Evolutionary conservation across 768 basidiomycete genomes (phyloP).

Genomic region (Lyophyllum atratum): DNA sequence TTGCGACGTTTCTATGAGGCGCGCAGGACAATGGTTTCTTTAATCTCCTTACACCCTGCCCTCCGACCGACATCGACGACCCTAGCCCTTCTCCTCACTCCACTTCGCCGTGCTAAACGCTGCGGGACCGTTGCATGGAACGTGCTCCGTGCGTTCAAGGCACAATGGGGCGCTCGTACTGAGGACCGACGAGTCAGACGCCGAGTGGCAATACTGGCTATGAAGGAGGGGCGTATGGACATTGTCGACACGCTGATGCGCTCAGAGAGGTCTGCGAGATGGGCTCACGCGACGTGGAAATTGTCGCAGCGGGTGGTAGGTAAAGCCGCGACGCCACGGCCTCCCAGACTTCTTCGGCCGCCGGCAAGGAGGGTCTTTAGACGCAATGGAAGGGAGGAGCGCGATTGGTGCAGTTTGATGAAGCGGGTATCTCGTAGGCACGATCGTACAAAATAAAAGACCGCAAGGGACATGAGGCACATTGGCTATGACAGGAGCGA

Average conservation of each 20-base stretch:
- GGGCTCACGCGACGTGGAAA: conserved; percentile 18
- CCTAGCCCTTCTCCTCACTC: conserved; percentile 56
- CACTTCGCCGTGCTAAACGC: conserved; percentile 47
- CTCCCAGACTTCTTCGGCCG: conserved; percentile 17
- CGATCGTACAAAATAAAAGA: conserved; percentile 12
- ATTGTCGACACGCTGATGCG: conserved; percentile 38
- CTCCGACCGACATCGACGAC: conserved; percentile 62
- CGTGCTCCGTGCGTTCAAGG: conserved; percentile 45
- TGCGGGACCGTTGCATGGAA: conserved; percentile 57
- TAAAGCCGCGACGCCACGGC: conserved; percentile 9
- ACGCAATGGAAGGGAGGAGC: conserved; percentile 32
- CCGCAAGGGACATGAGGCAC: conserved; percentile 2
- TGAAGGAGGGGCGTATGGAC: conserved; percentile 65
- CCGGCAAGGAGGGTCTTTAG: conserved; percentile 30
- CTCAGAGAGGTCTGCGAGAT: conserved; percentile 13
- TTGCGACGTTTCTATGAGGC: conserved; percentile 45
- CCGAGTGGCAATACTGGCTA: conserved; percentile 56
- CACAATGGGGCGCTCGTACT: conserved; percentile 56
- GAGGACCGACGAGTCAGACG: conserved; percentile 62
- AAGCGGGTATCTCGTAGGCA: conserved; percentile 17
- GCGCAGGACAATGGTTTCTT: conserved; percentile 42
- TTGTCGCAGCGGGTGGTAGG: conserved; percentile 19
- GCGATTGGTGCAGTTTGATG: conserved; percentile 27
- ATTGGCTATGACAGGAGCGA: neutral
- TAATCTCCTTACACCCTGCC: conserved; percentile 47